phyloP scores from a whole-genome alignment of 2,329 filamentous ascomycete genomes.

The Colletotrichum tabaci region DNA sequence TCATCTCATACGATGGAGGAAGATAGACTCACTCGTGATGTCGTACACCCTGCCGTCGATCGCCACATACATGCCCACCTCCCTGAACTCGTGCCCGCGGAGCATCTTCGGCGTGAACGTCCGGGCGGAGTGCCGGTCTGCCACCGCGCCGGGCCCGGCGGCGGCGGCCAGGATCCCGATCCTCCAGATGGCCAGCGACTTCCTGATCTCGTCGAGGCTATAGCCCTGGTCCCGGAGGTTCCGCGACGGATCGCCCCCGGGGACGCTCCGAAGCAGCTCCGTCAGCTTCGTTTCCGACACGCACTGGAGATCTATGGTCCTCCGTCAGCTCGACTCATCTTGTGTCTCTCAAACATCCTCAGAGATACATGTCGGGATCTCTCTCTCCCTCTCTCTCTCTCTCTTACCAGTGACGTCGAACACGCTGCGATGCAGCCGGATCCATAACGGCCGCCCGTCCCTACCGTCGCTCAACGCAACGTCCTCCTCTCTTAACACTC shows the following conservation, averaged over 20 bases:
- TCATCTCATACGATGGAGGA: accelerated
- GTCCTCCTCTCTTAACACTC: constrained; percentile 20
- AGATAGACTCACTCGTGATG: constrained; percentile 26
- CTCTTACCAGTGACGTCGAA: constrained; percentile 40
- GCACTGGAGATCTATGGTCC: not conserved
- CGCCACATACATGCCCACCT: constrained; percentile 27
- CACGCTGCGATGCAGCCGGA: constrained; percentile 12
- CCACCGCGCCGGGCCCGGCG: not conserved
- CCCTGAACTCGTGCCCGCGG: constrained; percentile 22
- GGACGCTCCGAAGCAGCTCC: not conserved
- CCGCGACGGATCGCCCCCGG: constrained; percentile 28
- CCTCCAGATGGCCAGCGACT: not conserved
- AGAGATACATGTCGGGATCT: too few species aligned
- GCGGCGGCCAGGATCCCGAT: constrained; percentile 17
- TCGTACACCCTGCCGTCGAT: constrained; percentile 40
- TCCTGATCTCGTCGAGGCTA: not conserved
- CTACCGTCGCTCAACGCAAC: constrained; percentile 23
- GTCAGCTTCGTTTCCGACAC: constrained; percentile 2
- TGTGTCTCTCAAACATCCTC: too few species aligned
- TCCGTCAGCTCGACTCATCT: not conserved
- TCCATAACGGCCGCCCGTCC: constrained; percentile 20
- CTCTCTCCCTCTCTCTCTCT: too few species aligned
- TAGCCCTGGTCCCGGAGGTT: not conserved
- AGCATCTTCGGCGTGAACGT: constrained; percentile 4
- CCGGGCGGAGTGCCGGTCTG: not conserved